Evolutionary conservation across 176 grass and related monocot species (phyloP).

Genomic region (sorghum (Sorghum bicolor)): DNA sequence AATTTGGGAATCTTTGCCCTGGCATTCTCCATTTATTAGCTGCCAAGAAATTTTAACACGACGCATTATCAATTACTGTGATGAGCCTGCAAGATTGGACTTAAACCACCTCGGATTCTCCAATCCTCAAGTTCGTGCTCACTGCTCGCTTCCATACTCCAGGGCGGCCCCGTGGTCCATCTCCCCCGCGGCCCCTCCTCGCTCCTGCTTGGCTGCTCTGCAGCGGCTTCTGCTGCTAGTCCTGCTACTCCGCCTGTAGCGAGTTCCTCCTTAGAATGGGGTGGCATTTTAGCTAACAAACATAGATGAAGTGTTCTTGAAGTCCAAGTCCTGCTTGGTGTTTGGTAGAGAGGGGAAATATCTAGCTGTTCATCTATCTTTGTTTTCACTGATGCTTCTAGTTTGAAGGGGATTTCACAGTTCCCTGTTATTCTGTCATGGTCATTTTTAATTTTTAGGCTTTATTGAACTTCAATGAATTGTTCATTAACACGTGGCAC

Average conservation of each 20-base stretch:
- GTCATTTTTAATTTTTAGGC: not conserved
- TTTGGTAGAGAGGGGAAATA: not conserved
- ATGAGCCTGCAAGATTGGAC: not conserved
- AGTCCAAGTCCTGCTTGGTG: not conserved
- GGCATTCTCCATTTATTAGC: constrained; percentile 5
- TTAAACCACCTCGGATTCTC: constrained; percentile 26
- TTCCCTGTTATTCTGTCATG: not conserved
- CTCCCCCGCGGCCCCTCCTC: too few species aligned
- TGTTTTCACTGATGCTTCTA: not conserved
- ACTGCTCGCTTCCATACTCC: too few species aligned
- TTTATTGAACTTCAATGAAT: not conserved
- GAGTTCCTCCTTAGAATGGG: constrained; percentile 1
- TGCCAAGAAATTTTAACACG: not conserved
- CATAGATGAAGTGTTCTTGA: constrained; percentile 8
- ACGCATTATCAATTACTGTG: not conserved
- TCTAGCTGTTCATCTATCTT: not conserved
- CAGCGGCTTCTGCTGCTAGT: not conserved
- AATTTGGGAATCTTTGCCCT: not conserved
- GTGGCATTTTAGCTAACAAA: constrained; percentile 10
- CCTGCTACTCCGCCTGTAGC: not conserved
- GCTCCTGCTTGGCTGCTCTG: not conserved
- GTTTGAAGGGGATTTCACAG: not conserved
- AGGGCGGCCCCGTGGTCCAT: too few species aligned
- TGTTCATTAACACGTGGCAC: not conserved
- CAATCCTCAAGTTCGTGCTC: not conserved